Conservation (phyloP, 208 protist species). For the Acanthamoeba divionensis region DNA sequence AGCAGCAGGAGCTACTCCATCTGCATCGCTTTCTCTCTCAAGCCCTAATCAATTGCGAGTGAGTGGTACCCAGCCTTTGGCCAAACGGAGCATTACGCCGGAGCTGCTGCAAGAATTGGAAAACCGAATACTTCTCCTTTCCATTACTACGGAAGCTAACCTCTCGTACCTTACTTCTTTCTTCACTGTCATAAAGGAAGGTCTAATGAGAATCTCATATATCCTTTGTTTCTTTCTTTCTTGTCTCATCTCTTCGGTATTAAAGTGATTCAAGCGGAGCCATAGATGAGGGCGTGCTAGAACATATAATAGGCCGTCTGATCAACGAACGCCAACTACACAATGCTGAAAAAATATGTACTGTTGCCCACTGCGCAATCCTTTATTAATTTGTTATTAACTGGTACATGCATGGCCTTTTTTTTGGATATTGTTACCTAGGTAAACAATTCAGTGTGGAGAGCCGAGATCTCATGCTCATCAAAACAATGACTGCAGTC, state of each 20-base stretch:
- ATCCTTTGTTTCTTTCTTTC: neutral
- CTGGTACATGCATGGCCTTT: neutral
- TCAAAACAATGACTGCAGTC: neutral
- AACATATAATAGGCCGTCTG: conserved; percentile 9
- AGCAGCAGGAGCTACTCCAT: neutral
- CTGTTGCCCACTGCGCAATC: neutral
- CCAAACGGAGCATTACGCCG: neutral
- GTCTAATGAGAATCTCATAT: neutral
- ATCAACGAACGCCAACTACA: conserved; percentile 13
- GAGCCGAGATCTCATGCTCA: neutral
- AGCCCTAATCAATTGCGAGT: neutral
- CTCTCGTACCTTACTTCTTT: neutral
- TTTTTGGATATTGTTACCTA: neutral
- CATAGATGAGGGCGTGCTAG: neutral
- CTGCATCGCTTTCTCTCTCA: neutral
- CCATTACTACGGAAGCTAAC: neutral
- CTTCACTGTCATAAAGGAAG: neutral
- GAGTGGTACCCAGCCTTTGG: neutral
- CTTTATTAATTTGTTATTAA: neutral
- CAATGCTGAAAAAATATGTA: conserved; percentile 24
- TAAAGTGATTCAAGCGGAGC: neutral
- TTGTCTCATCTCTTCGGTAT: neutral
- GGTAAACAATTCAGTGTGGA: conserved; percentile 24
- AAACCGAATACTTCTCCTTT: conserved; percentile 13
- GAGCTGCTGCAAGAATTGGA: conserved; percentile 36